Evolutionary conservation across 352 stramenopile genomes (phyloP).

Genomic region (Phytophthora rubi): DNA sequence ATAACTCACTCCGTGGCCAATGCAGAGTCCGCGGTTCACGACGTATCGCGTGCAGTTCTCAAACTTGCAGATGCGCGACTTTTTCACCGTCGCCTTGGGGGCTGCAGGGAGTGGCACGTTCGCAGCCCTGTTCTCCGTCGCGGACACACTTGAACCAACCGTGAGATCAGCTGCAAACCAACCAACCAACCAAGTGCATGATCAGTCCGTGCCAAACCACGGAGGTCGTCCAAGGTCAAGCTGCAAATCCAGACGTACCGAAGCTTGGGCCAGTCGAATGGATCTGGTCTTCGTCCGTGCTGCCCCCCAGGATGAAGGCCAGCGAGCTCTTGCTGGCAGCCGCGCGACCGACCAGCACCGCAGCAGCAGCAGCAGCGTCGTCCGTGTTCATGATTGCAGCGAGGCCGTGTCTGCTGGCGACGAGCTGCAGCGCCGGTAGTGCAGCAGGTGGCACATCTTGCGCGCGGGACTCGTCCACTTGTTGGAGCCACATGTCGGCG

Average conservation of each 20-base stretch:
- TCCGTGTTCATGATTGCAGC: slow-evolving; percentile 44
- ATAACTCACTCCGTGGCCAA: slow-evolving; percentile 63
- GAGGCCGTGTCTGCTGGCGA: slow-evolving; percentile 28
- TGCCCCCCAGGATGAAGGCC: slow-evolving; percentile 49
- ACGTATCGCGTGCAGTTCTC: slow-evolving; percentile 79
- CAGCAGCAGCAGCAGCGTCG: slow-evolving; percentile 6
- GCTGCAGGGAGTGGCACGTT: slow-evolving; percentile 28
- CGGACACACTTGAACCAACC: slow-evolving; percentile 19
- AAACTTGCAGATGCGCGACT: slow-evolving; percentile 80
- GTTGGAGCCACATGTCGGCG: slow-evolving; percentile 26
- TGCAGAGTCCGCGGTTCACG: slow-evolving; percentile 78
- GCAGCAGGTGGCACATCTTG: slow-evolving; percentile 10
- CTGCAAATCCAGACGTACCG: slow-evolving; percentile 45
- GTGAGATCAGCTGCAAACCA: slow-evolving; percentile 35
- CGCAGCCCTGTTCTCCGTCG: slow-evolving; percentile 30
- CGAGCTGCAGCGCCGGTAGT: slow-evolving; percentile 23
- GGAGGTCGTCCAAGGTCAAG: neutral
- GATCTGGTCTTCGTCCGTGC: slow-evolving; percentile 35
- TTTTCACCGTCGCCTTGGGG: slow-evolving; percentile 47
- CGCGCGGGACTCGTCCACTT: slow-evolving; percentile 11
- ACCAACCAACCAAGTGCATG: slow-evolving; percentile 25
- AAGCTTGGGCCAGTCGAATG: slow-evolving; percentile 27
- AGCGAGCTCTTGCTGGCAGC: slow-evolving; percentile 50
- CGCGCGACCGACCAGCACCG: slow-evolving; percentile 9
- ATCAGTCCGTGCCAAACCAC: slow-evolving; percentile 22